Evolutionary conservation across 1,284 basidiomycete species (phyloP), one percentile per base, ranked within the genome.

Genomic region (Cerrena zonata): DNA sequence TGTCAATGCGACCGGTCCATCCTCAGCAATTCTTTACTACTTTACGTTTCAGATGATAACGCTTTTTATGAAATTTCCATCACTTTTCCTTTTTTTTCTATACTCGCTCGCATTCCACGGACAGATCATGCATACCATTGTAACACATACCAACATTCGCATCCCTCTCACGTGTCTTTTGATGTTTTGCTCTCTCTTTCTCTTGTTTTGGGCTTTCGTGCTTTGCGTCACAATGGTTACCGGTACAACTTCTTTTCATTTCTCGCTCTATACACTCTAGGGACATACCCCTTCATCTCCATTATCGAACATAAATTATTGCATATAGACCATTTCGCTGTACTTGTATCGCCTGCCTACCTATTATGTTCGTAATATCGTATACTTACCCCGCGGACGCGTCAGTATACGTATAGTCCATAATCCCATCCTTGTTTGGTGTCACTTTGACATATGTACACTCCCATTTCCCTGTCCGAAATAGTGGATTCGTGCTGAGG

Each of bases 21-120:
- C n/a, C n/a, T n/a, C n/a, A n/a, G n/a, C n/a, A n/a, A n/a, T n/a
- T n/a, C n/a, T n/a, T n/a, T n/a, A n/a, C n/a, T n/a, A n/a, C n/a
- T n/a, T n/a, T n/a, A n/a, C n/a, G n/a, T n/a, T n/a, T n/a, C n/a
- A n/a, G n/a, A n/a, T n/a, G n/a, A n/a, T n/a, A n/a, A n/a, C n/a
- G n/a, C n/a, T n/a, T n/a, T n/a, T n/a, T n/a, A n/a, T n/a, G n/a
- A n/a, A n/a, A 11, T 21, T 10, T 41, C 12, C 23, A 7, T 43
- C 24, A 23, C 41, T 47, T 47, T 47, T 27, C 15, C 34, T 34
- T 27, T 13, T 36, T n/a, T 27, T 47, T 27, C 19, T 48, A 44
- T 36, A 4, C 37, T 22, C 48, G 22, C 48, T 45, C 26, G 41
- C 48, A 50, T 50, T 39, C 45, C 46, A 34, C 36, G 48, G 48